These are phyloP conservation scores for Diddensiella transvaalensis DNA, from an alignment of 805 yeast genomes.

Conservation along the genomic window DNA sequence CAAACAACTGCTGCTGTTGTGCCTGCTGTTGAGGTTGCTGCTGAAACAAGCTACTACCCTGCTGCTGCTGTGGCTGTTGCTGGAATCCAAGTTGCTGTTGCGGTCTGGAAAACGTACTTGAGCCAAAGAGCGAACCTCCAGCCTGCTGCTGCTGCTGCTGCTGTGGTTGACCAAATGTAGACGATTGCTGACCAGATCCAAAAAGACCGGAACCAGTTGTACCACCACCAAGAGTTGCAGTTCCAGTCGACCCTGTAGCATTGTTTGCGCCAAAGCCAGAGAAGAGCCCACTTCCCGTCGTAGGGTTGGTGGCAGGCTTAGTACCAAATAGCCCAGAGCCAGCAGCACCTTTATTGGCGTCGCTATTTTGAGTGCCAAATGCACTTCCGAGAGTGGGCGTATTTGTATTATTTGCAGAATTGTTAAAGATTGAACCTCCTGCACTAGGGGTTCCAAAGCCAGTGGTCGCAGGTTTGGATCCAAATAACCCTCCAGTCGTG, in stretches of 20 bases:
- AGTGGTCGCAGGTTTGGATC: slow-evolving; percentile 6
- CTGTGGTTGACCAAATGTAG: not conserved
- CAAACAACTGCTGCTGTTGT: slow-evolving; percentile 31
- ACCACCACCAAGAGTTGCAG: not conserved
- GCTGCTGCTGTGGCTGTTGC: slow-evolving; percentile 29
- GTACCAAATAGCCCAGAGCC: slow-evolving; percentile 14
- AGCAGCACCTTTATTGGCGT: slow-evolving; percentile 4
- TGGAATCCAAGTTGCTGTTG: slow-evolving; percentile 19
- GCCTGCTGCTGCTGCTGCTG: slow-evolving; percentile 3
- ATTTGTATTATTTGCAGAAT: slow-evolving; percentile 25
- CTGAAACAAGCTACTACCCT: slow-evolving; percentile 18
- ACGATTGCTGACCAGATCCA: slow-evolving; percentile 1
- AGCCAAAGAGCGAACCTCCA: slow-evolving; percentile 6
- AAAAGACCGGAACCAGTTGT: not conserved
- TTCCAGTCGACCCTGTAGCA: not conserved
- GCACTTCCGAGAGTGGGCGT: slow-evolving; percentile 32
- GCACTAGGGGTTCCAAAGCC: slow-evolving; percentile 5
- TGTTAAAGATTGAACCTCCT: slow-evolving; percentile 21
- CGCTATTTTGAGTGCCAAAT: slow-evolving; percentile 14
- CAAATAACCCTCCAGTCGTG: slow-evolving; percentile 30
- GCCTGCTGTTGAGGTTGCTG: slow-evolving; percentile 21
- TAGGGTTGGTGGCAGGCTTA: not conserved
- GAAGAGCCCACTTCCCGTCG: slow-evolving; percentile 1
- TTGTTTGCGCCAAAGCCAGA: not conserved
- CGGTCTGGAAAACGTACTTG: slow-evolving; percentile 7